These are phyloP conservation scores for Aspergillus niger DNA, from an alignment of 2,329 filamentous ascomycete genomes.

Conservation along the genomic window DNA sequence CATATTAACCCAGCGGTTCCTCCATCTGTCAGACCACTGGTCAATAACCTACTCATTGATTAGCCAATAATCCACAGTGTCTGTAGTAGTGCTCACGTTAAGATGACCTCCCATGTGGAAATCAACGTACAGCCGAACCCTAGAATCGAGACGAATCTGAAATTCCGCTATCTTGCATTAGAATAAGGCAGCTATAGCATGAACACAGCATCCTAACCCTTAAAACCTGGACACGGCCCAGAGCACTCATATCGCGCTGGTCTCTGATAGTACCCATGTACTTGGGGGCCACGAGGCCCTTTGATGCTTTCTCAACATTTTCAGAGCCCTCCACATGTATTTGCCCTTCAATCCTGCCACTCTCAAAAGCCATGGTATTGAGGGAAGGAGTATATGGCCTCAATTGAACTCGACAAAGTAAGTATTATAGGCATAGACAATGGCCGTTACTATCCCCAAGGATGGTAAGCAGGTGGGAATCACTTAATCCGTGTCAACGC, in stretches of 20 bases:
- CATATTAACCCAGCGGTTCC: conserved; percentile 43
- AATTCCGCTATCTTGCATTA: conserved; percentile 41
- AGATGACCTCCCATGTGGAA: conserved; percentile 47
- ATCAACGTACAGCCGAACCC: conserved; percentile 49
- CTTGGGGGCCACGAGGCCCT: conserved; percentile 35
- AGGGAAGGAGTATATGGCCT: background rate
- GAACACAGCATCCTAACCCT: conserved; percentile 29
- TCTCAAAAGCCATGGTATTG: background rate
- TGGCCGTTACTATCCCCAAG: background rate
- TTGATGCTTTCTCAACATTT: conserved; percentile 24
- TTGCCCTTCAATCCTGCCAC: background rate
- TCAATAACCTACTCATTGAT: conserved; percentile 29
- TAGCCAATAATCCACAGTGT: conserved; percentile 2
- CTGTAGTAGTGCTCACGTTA: conserved; percentile 34
- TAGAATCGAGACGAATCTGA: conserved; percentile 48
- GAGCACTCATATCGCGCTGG: conserved; percentile 39
- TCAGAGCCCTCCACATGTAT: conserved; percentile 9
- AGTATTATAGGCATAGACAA: background rate
- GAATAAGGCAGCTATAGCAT: background rate
- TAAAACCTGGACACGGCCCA: conserved; percentile 44
- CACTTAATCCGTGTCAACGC: background rate
- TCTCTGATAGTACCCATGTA: conserved; percentile 43
- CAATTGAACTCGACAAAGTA: no score
- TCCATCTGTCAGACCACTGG: conserved; percentile 38
- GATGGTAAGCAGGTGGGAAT: background rate